phyloP scores from a whole-genome alignment of 2,329 filamentous ascomycete species.

The Aureobasidium musti region DNA sequence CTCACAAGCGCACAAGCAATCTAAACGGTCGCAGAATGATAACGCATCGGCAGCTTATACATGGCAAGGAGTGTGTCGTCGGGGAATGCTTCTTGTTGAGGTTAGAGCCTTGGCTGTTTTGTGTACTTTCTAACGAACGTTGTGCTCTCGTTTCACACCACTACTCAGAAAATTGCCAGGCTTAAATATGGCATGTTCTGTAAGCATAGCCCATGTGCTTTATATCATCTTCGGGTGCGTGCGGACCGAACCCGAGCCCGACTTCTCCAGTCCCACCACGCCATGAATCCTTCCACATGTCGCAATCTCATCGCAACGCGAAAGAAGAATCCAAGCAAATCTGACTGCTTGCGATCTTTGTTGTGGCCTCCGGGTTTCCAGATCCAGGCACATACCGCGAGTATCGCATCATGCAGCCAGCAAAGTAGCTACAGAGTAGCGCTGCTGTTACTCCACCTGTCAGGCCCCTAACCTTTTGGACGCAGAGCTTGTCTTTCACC shows the following conservation, averaged over 20 bases:
- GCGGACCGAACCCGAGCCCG: background rate
- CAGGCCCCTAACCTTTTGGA: background rate
- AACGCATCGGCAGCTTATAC: background rate
- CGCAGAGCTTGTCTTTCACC: background rate
- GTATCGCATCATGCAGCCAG: background rate
- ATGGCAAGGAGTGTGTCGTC: slow-evolving; percentile 13
- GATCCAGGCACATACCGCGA: slow-evolving; percentile 5
- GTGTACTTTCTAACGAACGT: background rate
- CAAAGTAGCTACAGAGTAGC: too few relatives aligned
- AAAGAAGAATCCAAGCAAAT: background rate
- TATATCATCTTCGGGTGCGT: background rate
- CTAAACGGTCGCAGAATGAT: slow-evolving; percentile 19
- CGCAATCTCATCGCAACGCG: background rate
- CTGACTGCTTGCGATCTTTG: background rate
- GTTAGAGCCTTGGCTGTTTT: background rate
- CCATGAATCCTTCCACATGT: background rate
- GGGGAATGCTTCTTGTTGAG: slow-evolving; percentile 7
- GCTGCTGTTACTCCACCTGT: background rate
- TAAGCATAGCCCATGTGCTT: background rate
- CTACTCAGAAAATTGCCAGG: background rate
- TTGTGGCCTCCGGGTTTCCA: background rate
- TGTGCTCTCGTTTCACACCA: background rate
- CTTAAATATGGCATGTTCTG: background rate
- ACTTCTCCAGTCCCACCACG: background rate
- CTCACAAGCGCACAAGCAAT: background rate